Evolutionary conservation across 148 eudicot species (phyloP).

Genomic region (Amaranthus hypochondriacus): DNA sequence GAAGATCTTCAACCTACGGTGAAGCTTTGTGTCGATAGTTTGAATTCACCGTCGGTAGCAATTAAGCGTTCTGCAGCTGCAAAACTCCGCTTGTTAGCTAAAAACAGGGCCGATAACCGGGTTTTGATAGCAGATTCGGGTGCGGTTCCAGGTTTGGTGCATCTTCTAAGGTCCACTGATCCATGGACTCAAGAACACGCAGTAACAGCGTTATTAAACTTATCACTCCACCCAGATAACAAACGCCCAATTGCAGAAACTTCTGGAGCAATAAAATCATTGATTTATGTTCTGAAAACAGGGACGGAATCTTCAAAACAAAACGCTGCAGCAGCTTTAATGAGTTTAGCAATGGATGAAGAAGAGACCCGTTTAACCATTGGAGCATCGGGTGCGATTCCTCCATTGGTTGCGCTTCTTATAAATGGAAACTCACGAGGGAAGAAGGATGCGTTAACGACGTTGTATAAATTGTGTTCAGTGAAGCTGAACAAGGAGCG

Average conservation of each 20-base stretch:
- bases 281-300: conserved; percentile 68
- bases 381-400: conserved; percentile 85
- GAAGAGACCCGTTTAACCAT: conserved; percentile 65
- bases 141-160: conserved; percentile 58
- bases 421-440: conserved; percentile 59
- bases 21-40: conserved; percentile 60
- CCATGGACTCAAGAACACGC: conserved; percentile 85
- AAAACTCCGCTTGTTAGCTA: conserved; percentile 64
- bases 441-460: conserved; percentile 84
- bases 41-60: conserved; percentile 47
- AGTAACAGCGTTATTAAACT: conserved; percentile 69
- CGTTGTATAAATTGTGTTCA: conserved; percentile 70
- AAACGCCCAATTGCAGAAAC: conserved; percentile 37
- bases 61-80: conserved; percentile 78
- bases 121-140: conserved; percentile 80
- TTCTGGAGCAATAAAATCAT: conserved; percentile 52
- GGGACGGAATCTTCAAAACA: conserved; percentile 83
- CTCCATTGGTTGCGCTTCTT: conserved; percentile 61
- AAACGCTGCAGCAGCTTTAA: conserved; percentile 75
- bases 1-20: conserved; percentile 90
- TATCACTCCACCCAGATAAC: conserved; percentile 56
- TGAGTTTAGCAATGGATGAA: conserved; percentile 64
- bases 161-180: conserved; percentile 54
- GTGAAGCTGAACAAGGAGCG: conserved; percentile 68
- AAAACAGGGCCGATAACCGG: conserved; percentile 77